Evolutionary conservation across 2,329 filamentous ascomycete genomes (phyloP).

Genomic region (Trichophyton simii): DNA sequence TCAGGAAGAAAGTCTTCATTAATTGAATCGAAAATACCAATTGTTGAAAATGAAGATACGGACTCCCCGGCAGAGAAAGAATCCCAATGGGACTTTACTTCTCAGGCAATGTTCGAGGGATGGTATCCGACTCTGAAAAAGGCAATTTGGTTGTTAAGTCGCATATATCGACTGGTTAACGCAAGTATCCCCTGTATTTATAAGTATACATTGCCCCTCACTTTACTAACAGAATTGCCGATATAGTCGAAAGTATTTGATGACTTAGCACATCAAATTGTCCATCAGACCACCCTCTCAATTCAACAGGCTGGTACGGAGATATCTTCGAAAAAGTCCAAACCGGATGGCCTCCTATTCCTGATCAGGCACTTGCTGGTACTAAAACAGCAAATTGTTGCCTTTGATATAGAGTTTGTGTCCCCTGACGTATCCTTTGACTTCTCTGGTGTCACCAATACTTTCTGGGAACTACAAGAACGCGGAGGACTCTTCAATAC

Average conservation of each 20-base stretch:
- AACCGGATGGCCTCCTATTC: constrained; percentile 72
- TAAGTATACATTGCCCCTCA: background rate
- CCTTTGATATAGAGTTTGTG: constrained; percentile 78
- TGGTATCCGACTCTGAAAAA: constrained; percentile 58
- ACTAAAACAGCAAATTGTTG: constrained; percentile 89
- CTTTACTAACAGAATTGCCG: constrained; percentile 14
- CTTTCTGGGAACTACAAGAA: constrained; percentile 55
- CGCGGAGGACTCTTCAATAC: constrained; percentile 55
- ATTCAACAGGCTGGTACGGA: constrained; percentile 63
- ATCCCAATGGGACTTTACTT: constrained; percentile 42
- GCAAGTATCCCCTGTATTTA: constrained; percentile 25
- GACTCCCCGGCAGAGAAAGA: constrained; percentile 33
- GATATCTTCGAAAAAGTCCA: constrained; percentile 50
- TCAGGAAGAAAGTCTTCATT: constrained; percentile 43
- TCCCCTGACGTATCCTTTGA: constrained; percentile 54
- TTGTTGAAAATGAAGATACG: constrained; percentile 41
- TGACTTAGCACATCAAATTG: constrained; percentile 65
- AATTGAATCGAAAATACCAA: constrained; percentile 36
- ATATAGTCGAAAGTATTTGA: constrained; percentile 53
- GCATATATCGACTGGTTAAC: constrained; percentile 58
- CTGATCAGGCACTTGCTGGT: constrained; percentile 89
- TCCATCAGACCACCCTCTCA: constrained; percentile 77
- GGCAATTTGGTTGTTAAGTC: constrained; percentile 55
- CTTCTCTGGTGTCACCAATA: constrained; percentile 52
- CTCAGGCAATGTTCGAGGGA: constrained; percentile 44